Conservation (phyloP, 805 yeast species). For the Maudiozyma pseudohumilis region DNA sequence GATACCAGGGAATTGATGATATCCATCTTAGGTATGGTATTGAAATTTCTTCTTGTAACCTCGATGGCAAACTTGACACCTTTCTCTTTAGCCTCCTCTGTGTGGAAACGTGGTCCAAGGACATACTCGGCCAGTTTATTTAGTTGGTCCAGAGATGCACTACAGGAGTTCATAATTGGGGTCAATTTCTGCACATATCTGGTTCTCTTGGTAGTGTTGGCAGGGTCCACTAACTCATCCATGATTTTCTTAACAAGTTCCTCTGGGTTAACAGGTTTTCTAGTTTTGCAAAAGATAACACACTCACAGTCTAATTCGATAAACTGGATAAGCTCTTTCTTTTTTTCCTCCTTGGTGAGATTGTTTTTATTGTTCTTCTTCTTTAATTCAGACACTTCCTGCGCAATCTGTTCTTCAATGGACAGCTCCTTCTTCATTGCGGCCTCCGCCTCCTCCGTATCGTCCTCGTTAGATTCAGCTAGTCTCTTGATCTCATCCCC, state of each 20-base stretch:
- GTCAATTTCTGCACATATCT: constrained; percentile 70
- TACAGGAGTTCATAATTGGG: constrained; percentile 68
- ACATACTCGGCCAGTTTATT: constrained; percentile 47
- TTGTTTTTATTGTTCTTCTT: constrained; percentile 30
- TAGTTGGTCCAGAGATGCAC: constrained; percentile 63
- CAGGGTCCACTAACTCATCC: constrained; percentile 42
- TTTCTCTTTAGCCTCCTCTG: constrained; percentile 17
- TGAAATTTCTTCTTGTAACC: constrained; percentile 69
- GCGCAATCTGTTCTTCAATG: constrained; percentile 66
- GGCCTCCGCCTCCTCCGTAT: constrained; percentile 24
- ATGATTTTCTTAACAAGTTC: constrained; percentile 56
- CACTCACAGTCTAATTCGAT: constrained; percentile 70
- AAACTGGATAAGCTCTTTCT: constrained; percentile 44
- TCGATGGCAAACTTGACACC: constrained; percentile 64
- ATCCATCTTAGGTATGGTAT: constrained; percentile 57
- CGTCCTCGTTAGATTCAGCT: constrained; percentile 11
- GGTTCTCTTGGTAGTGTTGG: constrained; percentile 41
- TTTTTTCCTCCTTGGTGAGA: constrained; percentile 29
- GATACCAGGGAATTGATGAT: constrained; percentile 65
- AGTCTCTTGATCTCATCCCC: constrained; percentile 29
- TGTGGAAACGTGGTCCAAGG: constrained; percentile 61
- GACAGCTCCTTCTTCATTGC: constrained; percentile 39
- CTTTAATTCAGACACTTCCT: constrained; percentile 60
- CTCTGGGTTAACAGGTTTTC: constrained; percentile 72
- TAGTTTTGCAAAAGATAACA: constrained; percentile 72